Conservation (phyloP, 2,329 filamentous ascomycete genomes). For the Fusarium lateritium region DNA sequence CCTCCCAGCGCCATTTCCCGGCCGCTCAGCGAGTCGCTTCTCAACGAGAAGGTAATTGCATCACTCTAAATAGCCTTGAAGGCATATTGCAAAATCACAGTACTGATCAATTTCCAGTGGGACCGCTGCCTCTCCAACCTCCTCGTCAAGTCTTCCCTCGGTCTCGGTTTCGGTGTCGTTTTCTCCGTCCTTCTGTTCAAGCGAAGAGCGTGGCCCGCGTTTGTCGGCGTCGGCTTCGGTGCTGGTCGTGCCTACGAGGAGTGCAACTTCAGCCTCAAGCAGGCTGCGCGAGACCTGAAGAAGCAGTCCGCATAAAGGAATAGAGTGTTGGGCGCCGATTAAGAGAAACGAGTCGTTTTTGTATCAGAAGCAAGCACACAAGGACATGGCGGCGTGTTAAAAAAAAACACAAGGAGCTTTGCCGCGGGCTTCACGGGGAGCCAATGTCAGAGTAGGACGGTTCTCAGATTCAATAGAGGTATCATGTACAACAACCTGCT, state of each 20-base stretch:
- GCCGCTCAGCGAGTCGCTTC: slow-evolving; percentile 95
- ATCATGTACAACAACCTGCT: slow-evolving; percentile 54
- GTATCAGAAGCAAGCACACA: slow-evolving; percentile 46
- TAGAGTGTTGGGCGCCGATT: slow-evolving; percentile 7
- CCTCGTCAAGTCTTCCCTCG: slow-evolving; percentile 95
- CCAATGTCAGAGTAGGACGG: slow-evolving; percentile 48
- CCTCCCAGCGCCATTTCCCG: slow-evolving; percentile 77
- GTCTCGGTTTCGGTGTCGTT: slow-evolving; percentile 96
- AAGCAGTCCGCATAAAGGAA: slow-evolving; percentile 60
- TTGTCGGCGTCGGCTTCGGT: slow-evolving; percentile 93
- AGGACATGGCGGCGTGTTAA: slow-evolving; percentile 45
- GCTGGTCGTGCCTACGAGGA: slow-evolving; percentile 98
- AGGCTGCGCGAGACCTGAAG: slow-evolving; percentile 71
- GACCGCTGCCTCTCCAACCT: slow-evolving; percentile 98
- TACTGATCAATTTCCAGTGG: slow-evolving; percentile 75
- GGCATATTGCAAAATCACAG: background rate
- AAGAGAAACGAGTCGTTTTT: slow-evolving; percentile 31
- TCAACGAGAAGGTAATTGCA: slow-evolving; percentile 93
- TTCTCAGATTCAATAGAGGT: slow-evolving; percentile 51
- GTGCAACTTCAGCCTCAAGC: slow-evolving; percentile 86
- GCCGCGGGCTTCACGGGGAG: slow-evolving; percentile 43
- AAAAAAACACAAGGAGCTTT: slow-evolving; percentile 38
- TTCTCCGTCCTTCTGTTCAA: slow-evolving; percentile 99
- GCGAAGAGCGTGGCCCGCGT: slow-evolving; percentile 97
- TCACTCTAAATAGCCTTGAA: background rate